Evolutionary conservation across 1,139 yeast genomes (phyloP).

Genomic region (Arxiozyma telluris): DNA sequence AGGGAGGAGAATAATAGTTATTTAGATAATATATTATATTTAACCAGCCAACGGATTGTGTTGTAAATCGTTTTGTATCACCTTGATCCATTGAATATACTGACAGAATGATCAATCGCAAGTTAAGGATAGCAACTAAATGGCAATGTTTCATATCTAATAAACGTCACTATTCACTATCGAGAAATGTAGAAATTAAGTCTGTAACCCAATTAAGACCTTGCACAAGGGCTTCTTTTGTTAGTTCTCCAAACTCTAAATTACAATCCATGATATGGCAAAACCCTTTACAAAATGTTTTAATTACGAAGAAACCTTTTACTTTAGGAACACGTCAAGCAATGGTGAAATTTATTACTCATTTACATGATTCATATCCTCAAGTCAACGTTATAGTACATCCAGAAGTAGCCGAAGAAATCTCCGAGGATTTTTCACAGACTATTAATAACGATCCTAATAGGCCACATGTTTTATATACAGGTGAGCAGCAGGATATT

Average conservation of each 20-base stretch:
- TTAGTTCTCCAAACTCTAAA: conserved; percentile 40
- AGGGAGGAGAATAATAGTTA: no score
- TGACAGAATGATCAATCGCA: background rate
- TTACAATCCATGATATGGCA: conserved; percentile 44
- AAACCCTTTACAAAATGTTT: conserved; percentile 55
- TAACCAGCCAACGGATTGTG: background rate
- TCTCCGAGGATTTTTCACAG: conserved; percentile 37
- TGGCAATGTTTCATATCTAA: background rate
- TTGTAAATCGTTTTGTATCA: background rate
- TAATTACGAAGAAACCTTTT: conserved; percentile 81
- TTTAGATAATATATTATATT: no score
- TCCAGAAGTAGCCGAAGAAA: conserved; percentile 66
- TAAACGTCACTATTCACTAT: background rate
- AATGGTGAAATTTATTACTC: conserved; percentile 52
- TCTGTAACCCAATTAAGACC: conserved; percentile 21
- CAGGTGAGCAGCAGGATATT: conserved; percentile 54
- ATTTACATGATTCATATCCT: conserved; percentile 51
- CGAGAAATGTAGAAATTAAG: conserved; percentile 16
- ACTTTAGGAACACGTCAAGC: conserved; percentile 56
- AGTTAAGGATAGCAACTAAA: background rate
- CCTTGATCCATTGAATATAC: background rate
- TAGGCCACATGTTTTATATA: conserved; percentile 37
- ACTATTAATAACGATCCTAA: conserved; percentile 25
- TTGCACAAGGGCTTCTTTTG: conserved; percentile 33
- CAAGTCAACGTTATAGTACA: conserved; percentile 69